Conservation (phyloP, 768 basidiomycete genomes). For the Suillus alpinus region DNA sequence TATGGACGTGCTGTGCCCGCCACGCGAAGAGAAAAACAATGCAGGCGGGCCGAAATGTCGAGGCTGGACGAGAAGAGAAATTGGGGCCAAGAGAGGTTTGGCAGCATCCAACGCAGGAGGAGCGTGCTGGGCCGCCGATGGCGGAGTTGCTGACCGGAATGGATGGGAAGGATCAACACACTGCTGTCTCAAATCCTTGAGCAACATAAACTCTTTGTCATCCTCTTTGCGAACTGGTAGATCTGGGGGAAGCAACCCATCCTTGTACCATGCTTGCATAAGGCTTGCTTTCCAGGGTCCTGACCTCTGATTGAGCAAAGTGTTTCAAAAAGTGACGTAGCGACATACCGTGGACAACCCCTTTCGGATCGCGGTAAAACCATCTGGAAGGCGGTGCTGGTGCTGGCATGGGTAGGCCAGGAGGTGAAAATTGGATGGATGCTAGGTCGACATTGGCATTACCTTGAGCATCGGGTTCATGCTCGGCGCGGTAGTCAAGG, state of each 20-base stretch:
- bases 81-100: conserved; percentile 64
- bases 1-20: conserved; percentile 84
- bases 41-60: conserved; percentile 85
- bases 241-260: conserved; percentile 77
- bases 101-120: conserved; percentile 32
- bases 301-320: conserved; percentile 26
- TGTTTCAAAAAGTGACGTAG: not conserved
- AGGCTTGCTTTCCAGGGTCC: conserved; percentile 86
- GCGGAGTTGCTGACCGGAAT: conserved; percentile 51
- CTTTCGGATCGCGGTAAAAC: conserved; percentile 84
- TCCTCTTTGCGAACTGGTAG: conserved; percentile 79
- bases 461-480: conserved; percentile 56
- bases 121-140: conserved; percentile 31
- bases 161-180: conserved; percentile 81
- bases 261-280: conserved; percentile 90
- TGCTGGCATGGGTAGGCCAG: conserved; percentile 72
- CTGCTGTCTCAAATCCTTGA: conserved; percentile 75
- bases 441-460: conserved; percentile 44
- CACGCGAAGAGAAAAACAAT: conserved; percentile 84
- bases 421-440: conserved; percentile 72
- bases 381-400: conserved; percentile 69
- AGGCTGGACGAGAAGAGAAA: conserved; percentile 76
- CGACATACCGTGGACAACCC: conserved; percentile 67
- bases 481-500: conserved; percentile 60
- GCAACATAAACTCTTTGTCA: conserved; percentile 61